Evolutionary conservation across 2,329 filamentous ascomycete genomes (phyloP), one percentile per base, ranked within the genome.

Genomic region (Cladosporium sp.): DNA sequence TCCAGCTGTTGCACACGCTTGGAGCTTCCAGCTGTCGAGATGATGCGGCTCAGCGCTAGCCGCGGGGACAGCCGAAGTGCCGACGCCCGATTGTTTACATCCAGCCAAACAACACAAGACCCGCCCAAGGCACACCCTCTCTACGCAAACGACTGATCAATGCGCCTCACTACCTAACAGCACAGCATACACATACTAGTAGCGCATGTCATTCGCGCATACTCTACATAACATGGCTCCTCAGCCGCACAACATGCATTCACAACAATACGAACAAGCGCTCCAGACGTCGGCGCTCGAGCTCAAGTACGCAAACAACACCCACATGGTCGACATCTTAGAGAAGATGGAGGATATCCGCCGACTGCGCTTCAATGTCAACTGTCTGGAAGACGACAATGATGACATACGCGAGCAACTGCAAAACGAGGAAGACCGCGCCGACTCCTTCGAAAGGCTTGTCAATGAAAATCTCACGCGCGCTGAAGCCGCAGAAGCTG

Each of bases 361-460:
- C 42, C 79, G 84, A 56, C 70, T 89, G 47, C 82, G 82, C 58
- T 76, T 92, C 54, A 80, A 84, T 55, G 76, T 84, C 49, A 71
- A 91, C 48, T 70, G 90, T n/a, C 73, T 88, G n/a, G 78, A 84
- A 55, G 83, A 91, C 57, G 86, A 95, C 56, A 88, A 85, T 56
- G 80, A 84, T 42, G 76, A 80, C 8, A 69, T 96, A 22, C 80
- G 82, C 56, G 79, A 83, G 39, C 77, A 85, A 56, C 67, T 91
- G 15, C 69, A 74, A 3, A 71, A 80, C 34, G 79, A 80, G 57
- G 80, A 86, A 45, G 75, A 80, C 45, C 77, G 80, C 38, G 77
- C 85, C 44, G 79, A 80, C 56, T 68, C 73, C 32, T 63, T 85
- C 24, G 74, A 79, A 56, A 68, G 70, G 52, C 67, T 75, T 3